phyloP scores from a whole-genome alignment of 192 early-diverging fungal species.

The Backusella macrospora region DNA sequence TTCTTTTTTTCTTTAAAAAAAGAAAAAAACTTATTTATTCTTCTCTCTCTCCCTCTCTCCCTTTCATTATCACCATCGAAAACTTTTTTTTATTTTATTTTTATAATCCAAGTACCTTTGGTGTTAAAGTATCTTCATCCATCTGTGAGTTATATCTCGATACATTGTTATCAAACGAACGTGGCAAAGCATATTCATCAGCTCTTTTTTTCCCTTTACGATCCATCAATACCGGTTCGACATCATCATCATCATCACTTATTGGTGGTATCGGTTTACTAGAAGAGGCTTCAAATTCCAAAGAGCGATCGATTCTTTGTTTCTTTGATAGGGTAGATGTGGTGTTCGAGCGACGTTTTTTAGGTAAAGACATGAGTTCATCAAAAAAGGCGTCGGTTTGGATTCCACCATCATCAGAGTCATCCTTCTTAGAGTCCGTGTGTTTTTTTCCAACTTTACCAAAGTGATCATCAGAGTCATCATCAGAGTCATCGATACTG shows the following conservation, averaged over 20 bases:
- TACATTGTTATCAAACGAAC: not conserved
- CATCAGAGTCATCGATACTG: not conserved
- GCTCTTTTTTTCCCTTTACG: constrained; percentile 9
- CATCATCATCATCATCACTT: not conserved
- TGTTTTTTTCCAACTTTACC: not conserved
- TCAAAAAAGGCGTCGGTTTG: not conserved
- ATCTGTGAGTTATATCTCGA: not conserved
- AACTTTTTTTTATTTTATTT: no score
- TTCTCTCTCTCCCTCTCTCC: no score
- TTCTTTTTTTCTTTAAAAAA: no score
- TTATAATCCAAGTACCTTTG: not conserved
- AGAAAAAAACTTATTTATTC: no score
- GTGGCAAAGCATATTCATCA: not conserved
- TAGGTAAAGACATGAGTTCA: not conserved
- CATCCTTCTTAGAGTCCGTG: no score
- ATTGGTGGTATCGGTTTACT: not conserved
- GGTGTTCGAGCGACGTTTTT: not conserved
- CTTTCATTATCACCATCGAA: no score
- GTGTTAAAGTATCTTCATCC: not conserved
- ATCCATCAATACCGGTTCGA: not conserved
- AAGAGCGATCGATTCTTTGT: not conserved
- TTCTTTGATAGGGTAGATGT: not conserved
- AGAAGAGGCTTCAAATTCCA: not conserved
- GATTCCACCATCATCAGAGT: not conserved
- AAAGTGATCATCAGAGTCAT: not conserved